A percentile compares a stretch with the other conserved stretches of the same genome.
These are phyloP conservation scores for Blastocystis sp. DNA, from an alignment of 352 stramenopile species.

Conservation along the genomic window DNA sequence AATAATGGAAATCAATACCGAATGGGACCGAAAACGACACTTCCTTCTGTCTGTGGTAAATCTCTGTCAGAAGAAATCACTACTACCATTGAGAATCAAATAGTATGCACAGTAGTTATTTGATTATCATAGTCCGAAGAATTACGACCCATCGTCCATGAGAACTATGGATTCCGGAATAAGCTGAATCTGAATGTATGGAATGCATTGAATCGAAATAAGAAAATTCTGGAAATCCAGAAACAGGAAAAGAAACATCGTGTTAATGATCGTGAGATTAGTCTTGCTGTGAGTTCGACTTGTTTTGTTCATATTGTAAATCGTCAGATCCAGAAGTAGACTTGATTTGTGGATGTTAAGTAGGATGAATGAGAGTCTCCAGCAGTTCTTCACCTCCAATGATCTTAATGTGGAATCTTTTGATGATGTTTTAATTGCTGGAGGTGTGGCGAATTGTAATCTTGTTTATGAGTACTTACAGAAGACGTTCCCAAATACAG, in stretches of 20 bases:
- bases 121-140: not conserved
- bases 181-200: not conserved
- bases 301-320: slow-evolving; percentile 4
- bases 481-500: slow-evolving; percentile 31
- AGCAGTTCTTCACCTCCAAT: not conserved
- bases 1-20: not conserved
- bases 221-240: not conserved
- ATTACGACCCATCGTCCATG: not conserved
- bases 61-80: not conserved
- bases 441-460: slow-evolving; percentile 53
- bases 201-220: not conserved
- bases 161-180: slow-evolving; percentile 25
- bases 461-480: slow-evolving; percentile 49
- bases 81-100: not conserved
- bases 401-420: not conserved
- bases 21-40: not conserved
- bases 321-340: not conserved
- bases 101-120: not conserved
- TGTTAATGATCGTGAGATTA: not conserved
- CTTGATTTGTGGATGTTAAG: not conserved
- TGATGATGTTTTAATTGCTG: slow-evolving; percentile 37
- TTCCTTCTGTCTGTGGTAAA: not conserved
- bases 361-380: not conserved
- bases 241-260: not conserved
- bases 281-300: not conserved